These are phyloP conservation scores for Diutina neorugosa DNA, from an alignment of 1,139 yeast genomes.

Conservation along the genomic window DNA sequence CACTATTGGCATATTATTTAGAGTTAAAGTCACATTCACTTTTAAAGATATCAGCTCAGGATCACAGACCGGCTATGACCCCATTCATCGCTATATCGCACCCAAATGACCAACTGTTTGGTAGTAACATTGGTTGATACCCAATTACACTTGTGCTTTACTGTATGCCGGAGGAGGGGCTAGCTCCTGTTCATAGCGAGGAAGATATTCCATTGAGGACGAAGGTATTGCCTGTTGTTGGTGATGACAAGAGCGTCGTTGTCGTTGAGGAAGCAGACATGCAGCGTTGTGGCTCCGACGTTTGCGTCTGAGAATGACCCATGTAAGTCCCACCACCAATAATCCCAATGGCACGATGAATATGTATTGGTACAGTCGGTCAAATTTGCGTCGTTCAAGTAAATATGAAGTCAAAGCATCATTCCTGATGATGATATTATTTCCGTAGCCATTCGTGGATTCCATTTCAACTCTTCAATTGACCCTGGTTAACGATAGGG, in stretches of 20 bases:
- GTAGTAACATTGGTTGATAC: too few relatives aligned
- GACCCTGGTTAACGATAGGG: neutral
- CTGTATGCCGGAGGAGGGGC: neutral
- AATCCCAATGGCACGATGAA: neutral
- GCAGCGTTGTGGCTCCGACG: neutral
- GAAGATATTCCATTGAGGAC: neutral
- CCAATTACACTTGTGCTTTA: neutral
- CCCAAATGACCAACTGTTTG: too few relatives aligned
- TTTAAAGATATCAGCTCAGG: neutral
- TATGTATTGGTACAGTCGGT: neutral
- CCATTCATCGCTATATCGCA: too few relatives aligned
- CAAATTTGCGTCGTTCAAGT: neutral
- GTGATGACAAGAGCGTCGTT: neutral
- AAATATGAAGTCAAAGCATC: too few relatives aligned
- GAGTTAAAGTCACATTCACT: neutral
- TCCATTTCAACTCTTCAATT: neutral
- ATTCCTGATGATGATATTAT: neutral
- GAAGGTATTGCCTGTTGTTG: neutral
- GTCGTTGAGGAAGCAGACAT: neutral
- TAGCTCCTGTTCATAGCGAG: neutral
- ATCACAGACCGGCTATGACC: neutral
- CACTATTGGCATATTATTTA: neutral
- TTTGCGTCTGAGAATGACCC: neutral
- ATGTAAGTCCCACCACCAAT: neutral
- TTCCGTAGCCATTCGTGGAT: neutral